These are phyloP conservation scores for Gossypium aridum DNA, from an alignment of 441 rosid genomes.

Conservation along the genomic window DNA sequence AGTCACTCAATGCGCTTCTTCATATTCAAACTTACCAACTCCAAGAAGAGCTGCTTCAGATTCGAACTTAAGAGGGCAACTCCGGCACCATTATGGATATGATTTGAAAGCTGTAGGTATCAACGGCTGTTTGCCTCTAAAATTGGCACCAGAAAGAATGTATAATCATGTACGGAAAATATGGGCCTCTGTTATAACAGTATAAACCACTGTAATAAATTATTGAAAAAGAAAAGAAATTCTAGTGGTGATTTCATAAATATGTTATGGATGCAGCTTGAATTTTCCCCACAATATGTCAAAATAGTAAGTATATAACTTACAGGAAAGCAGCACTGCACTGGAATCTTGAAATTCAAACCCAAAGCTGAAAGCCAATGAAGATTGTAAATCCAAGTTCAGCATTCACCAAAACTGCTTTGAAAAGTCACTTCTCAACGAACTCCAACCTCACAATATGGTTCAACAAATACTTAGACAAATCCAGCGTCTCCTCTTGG, in stretches of 20 bases:
- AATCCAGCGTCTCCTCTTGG: slow-evolving; percentile 68
- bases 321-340: neutral
- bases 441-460: slow-evolving; percentile 42
- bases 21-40: neutral
- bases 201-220: neutral
- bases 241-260: neutral
- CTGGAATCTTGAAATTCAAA: neutral
- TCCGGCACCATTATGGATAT: neutral
- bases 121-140: neutral
- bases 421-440: slow-evolving; percentile 25
- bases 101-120: neutral
- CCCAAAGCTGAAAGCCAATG: slow-evolving; percentile 10
- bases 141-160: neutral
- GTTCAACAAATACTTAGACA: slow-evolving; percentile 70
- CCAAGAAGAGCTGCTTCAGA: neutral
- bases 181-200: neutral
- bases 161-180: neutral
- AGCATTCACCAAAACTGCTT: neutral
- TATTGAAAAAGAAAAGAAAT: neutral
- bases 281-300: neutral
- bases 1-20: neutral
- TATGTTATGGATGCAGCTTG: neutral
- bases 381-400: slow-evolving; percentile 17
- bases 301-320: neutral
- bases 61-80: neutral